These are phyloP conservation scores for Clarireedia paspali DNA, from an alignment of 2,329 filamentous ascomycete genomes.

Conservation along the genomic window DNA sequence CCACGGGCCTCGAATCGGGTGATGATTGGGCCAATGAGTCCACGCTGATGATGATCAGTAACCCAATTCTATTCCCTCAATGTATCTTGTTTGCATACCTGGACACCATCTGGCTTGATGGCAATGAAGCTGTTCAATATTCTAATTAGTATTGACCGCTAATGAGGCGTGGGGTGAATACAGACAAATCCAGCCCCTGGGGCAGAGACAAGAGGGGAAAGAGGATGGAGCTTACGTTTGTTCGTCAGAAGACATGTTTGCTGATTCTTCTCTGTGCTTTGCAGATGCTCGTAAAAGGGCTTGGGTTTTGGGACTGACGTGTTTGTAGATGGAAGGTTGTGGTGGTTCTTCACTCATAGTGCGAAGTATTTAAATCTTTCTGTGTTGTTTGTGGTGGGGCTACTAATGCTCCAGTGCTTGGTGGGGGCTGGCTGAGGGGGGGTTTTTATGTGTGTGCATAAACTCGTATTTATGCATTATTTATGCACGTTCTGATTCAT, in stretches of 20 bases:
- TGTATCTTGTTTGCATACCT: slow-evolving; percentile 52
- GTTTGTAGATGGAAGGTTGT: slow-evolving; percentile 36
- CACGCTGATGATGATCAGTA: slow-evolving; percentile 55
- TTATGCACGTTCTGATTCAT: background rate
- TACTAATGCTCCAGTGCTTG: slow-evolving; percentile 1
- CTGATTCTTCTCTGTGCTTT: slow-evolving; percentile 28
- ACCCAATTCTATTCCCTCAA: slow-evolving; percentile 6
- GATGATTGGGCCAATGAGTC: slow-evolving; percentile 96
- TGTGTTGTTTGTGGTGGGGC: slow-evolving; percentile 13
- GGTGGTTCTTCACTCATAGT: slow-evolving; percentile 16
- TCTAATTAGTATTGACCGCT: slow-evolving; percentile 25
- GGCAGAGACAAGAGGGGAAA: background rate
- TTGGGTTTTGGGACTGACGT: slow-evolving; percentile 40
- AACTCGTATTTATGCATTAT: background rate
- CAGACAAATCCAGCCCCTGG: no score
- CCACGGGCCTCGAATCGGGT: slow-evolving; percentile 95
- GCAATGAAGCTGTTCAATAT: slow-evolving; percentile 79
- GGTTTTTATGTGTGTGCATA: background rate
- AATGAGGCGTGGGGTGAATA: slow-evolving; percentile 5
- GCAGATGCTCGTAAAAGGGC: slow-evolving; percentile 32
- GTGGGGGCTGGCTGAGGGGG: slow-evolving; percentile 1
- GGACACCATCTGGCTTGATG: slow-evolving; percentile 99
- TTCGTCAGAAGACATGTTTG: slow-evolving; percentile 55
- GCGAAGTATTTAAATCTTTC: slow-evolving; percentile 12
- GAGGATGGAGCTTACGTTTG: slow-evolving; percentile 58